Conservation (phyloP, 139 green algal species). For the Tetradesmus lagerheimii region DNA sequence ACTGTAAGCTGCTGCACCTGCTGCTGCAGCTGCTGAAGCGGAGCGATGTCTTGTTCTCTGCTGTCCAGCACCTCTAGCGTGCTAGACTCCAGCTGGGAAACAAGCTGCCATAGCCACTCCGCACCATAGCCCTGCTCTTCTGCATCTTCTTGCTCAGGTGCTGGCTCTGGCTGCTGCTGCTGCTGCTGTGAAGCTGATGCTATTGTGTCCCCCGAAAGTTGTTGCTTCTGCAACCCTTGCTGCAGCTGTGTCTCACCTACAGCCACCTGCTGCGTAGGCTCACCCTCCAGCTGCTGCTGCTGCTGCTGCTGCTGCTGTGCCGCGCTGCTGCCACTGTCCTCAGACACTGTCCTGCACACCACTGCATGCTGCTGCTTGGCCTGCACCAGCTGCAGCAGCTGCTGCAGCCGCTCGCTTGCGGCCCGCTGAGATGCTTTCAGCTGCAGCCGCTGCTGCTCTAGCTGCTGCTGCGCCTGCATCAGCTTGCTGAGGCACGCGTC, state of each 20-base stretch:
- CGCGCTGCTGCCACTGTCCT: background rate
- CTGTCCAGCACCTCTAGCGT: background rate
- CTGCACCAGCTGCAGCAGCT: slow-evolving; percentile 9
- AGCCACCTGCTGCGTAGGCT: background rate
- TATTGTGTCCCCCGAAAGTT: too few species aligned
- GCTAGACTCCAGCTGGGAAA: background rate
- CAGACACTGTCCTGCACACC: background rate
- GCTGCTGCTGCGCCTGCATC: slow-evolving; percentile 30
- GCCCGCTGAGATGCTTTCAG: background rate
- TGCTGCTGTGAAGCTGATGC: background rate
- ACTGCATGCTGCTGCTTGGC: background rate
- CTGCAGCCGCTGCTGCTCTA: slow-evolving; percentile 8
- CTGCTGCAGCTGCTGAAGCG: background rate
- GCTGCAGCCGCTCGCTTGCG: background rate
- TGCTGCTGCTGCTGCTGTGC: background rate
- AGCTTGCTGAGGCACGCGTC: background rate
- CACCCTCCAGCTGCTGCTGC: background rate
- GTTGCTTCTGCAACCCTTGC: background rate
- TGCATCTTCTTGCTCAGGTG: background rate
- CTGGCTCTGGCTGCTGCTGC: background rate
- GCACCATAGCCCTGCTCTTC: background rate
- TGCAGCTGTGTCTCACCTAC: background rate
- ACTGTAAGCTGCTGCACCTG: background rate
- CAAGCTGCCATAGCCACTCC: background rate
- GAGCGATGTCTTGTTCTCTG: background rate